Percentiles rank a stretch among this genome's conserved stretches.
Conservation (phyloP, 495 filamentous ascomycete genomes). For the Hypoxylon intermedium region DNA sequence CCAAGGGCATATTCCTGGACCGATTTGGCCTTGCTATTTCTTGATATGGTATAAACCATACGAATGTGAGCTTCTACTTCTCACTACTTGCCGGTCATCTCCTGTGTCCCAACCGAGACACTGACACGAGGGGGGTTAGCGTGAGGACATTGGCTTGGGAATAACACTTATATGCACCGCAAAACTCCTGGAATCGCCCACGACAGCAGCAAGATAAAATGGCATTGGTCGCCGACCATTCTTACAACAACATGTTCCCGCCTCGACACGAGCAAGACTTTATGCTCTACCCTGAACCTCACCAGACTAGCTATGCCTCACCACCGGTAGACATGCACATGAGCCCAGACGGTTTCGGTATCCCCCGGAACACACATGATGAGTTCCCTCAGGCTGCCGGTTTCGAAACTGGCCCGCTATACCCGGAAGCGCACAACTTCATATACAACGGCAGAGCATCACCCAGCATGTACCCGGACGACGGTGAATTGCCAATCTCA, state of each 20-base stretch:
- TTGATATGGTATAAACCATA: slow-evolving; percentile 28
- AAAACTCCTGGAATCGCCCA: slow-evolving; percentile 5
- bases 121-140: slow-evolving; percentile 32
- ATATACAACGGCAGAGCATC: slow-evolving; percentile 48
- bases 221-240: slow-evolving; percentile 40
- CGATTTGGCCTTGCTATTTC: background rate
- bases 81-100: slow-evolving; percentile 3
- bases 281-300: slow-evolving; percentile 55
- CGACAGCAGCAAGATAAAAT: slow-evolving; percentile 28
- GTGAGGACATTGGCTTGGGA: slow-evolving; percentile 28
- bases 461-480: slow-evolving; percentile 54
- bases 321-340: slow-evolving; percentile 51
- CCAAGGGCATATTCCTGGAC: background rate
- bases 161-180: slow-evolving; percentile 20
- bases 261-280: slow-evolving; percentile 46
- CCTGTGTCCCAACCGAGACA: slow-evolving; percentile 22
- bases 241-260: slow-evolving; percentile 45
- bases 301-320: slow-evolving; percentile 45
- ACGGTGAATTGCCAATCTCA: slow-evolving; percentile 64
- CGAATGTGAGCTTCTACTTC: slow-evolving; percentile 39
- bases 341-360: slow-evolving; percentile 48
- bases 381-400: slow-evolving; percentile 46
- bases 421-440: slow-evolving; percentile 47
- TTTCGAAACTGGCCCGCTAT: slow-evolving; percentile 45
- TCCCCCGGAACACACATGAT: slow-evolving; percentile 50